phyloP scores from a whole-genome alignment of 148 eudicot species.

The Limonium bicolor region DNA sequence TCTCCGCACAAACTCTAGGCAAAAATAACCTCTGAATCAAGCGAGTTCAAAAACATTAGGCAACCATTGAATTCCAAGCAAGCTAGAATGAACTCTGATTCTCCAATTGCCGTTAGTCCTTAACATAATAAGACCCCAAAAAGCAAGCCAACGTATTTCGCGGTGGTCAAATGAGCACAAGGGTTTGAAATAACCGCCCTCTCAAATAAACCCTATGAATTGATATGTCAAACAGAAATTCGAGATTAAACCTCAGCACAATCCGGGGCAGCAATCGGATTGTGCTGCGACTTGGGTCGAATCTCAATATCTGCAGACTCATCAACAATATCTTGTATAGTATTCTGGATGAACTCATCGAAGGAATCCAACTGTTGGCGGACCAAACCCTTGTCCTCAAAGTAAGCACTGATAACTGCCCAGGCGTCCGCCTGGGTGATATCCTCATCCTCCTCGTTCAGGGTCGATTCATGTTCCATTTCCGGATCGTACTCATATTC shows the following conservation, averaged over 20 bases:
- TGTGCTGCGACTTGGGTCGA: slow-evolving; percentile 85
- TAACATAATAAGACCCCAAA: no score
- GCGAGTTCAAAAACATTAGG: no score
- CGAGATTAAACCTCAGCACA: slow-evolving; percentile 74
- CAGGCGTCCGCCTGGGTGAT: slow-evolving; percentile 91
- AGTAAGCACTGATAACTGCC: slow-evolving; percentile 85
- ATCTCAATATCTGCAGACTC: slow-evolving; percentile 86
- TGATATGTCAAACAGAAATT: no score
- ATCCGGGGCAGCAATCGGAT: slow-evolving; percentile 68
- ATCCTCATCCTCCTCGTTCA: slow-evolving; percentile 50
- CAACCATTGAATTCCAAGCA: background rate
- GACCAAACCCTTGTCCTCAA: slow-evolving; percentile 84
- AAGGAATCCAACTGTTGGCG: slow-evolving; percentile 84
- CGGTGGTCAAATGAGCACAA: no score
- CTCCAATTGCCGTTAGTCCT: no score
- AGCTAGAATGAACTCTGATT: background rate
- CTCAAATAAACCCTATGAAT: no score
- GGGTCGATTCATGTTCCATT: background rate
- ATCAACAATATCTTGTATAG: slow-evolving; percentile 93
- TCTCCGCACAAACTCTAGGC: no score
- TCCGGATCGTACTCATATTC: slow-evolving; percentile 11
- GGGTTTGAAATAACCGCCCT: background rate
- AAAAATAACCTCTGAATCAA: no score
- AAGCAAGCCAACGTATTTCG: no score
- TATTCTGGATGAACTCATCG: slow-evolving; percentile 91